These are phyloP conservation scores for Vanrija sp. DNA, from an alignment of 1,284 basidiomycete genomes.

Conservation along the genomic window DNA sequence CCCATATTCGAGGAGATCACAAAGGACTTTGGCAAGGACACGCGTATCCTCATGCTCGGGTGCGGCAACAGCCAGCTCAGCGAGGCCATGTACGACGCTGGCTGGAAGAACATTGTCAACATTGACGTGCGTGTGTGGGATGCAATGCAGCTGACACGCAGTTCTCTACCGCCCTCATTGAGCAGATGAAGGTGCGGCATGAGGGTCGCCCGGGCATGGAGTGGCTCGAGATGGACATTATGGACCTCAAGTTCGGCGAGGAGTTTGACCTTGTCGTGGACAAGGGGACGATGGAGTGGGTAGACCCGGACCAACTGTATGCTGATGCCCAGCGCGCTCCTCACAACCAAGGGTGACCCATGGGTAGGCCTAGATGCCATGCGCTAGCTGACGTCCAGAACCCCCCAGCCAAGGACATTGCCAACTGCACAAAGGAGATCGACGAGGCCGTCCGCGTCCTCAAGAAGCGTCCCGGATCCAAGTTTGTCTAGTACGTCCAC, in stretches of 20 bases:
- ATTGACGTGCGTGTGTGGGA: slow-evolving; percentile 61
- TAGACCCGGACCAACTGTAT: neutral
- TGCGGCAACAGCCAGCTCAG: slow-evolving; percentile 78
- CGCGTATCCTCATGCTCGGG: slow-evolving; percentile 78
- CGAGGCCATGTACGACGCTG: slow-evolving; percentile 76
- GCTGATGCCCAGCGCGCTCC: slow-evolving; percentile 60
- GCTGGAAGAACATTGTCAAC: slow-evolving; percentile 78
- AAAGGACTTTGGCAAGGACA: slow-evolving; percentile 52
- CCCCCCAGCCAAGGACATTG: slow-evolving; percentile 69
- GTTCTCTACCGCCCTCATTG: slow-evolving; percentile 77
- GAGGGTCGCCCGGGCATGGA: slow-evolving; percentile 64
- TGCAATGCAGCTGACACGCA: slow-evolving; percentile 34
- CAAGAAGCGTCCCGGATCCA: slow-evolving; percentile 55
- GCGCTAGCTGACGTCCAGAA: slow-evolving; percentile 55
- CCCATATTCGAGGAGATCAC: slow-evolving; percentile 40
- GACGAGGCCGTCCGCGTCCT: slow-evolving; percentile 73
- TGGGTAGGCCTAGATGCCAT: slow-evolving; percentile 59
- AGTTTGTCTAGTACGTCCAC: slow-evolving; percentile 62
- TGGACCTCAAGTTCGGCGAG: slow-evolving; percentile 64
- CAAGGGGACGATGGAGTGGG: slow-evolving; percentile 85
- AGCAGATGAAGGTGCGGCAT: slow-evolving; percentile 71
- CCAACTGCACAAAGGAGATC: slow-evolving; percentile 74
- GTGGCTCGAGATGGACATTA: slow-evolving; percentile 87
- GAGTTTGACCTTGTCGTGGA: slow-evolving; percentile 84
- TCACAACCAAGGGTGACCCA: slow-evolving; percentile 80